Base-by-base conservation (phyloP, 2,329 filamentous ascomycete genomes). In the Fusarium sp. region DNA sequence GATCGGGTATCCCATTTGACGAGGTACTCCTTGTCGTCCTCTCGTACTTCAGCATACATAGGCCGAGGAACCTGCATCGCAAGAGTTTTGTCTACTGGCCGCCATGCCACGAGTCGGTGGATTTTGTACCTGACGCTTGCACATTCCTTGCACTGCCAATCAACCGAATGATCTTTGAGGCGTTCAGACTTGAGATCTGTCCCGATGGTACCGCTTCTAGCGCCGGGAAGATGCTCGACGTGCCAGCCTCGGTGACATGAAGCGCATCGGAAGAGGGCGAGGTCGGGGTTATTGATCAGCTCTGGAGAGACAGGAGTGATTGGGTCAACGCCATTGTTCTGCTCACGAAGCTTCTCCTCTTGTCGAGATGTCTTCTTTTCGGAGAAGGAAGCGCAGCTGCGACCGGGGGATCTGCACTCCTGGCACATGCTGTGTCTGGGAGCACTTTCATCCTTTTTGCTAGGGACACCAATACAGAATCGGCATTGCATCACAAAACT, bases 401-500 rank as follows among this genome's bases (percentile, higher is more conserved):
- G 76, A 1, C 93, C 93, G n/a, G 81, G 74, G 30, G 83, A 75
- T 53, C 84, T 85, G 75, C 96, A 99, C 8, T 79, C 81, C 62
- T 91, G 87, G 73, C 96, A 99, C 44, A 82, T 82, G 58, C 89
- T 88, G 44, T 93, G 85, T 62, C 89, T 85, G 0, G 96, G 94
- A 1, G 90, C 89, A 19, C 82, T 84, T 0, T 73, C 65, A 67
- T 97, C 93, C 72, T 91, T 94, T 74, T 88, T 89, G 62, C 83
- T 81, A 44, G 89, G 85, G 20, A 85, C 75, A 5, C 90, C 90
- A 64, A 98, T 85, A 76, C 96, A 99, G 56, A 89, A 91, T 68
- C 89, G 90, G 79, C 96, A 99, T 76, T 99, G 96, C 38, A 99
- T 81, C 17, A 99, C 89, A 71, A 97, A 98, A 36, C 90, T 79